A percentile compares a stretch with the other conserved stretches of the same genome.
These are phyloP conservation scores for Crucihimalaya himalaica DNA, from an alignment of 345 rosid species.

Conservation along the genomic window DNA sequence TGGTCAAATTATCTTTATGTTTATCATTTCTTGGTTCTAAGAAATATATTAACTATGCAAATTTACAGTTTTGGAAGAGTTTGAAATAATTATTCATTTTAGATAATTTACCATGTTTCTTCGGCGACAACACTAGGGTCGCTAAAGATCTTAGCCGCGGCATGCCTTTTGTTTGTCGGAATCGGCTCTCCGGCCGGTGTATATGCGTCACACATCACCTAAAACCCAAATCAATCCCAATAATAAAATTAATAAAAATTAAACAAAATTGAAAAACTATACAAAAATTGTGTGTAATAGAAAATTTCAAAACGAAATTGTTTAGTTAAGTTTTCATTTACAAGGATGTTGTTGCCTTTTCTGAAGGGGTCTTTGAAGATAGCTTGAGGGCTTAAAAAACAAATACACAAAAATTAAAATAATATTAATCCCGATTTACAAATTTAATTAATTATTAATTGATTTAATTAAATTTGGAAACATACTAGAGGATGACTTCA, in stretches of 20 bases:
- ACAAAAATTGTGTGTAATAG: too few species aligned
- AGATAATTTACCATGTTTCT: constrained; percentile 61
- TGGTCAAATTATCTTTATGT: too few species aligned
- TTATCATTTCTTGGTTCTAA: too few species aligned
- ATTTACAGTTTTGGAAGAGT: too few species aligned
- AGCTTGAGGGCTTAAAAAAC: constrained; percentile 62
- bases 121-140: constrained; percentile 57
- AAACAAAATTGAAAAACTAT: background rate
- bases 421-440: background rate
- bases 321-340: constrained; percentile 13
- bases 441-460: background rate
- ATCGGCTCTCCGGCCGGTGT: constrained; percentile 72
- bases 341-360: constrained; percentile 76
- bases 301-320: too few species aligned
- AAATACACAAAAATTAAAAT: background rate
- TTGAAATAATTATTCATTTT: background rate
- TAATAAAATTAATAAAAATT: constrained; percentile 2
- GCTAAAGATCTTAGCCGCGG: constrained; percentile 65
- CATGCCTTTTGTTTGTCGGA: constrained; percentile 63
- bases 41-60: too few species aligned
- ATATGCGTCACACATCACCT: constrained; percentile 82
- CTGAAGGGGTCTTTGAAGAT: constrained; percentile 74
- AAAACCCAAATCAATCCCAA: background rate
- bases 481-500: constrained; percentile 76
- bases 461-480: background rate